These are phyloP conservation scores for Colletotrichum gigasporum DNA, from an alignment of 2,329 filamentous ascomycete species.

Conservation along the genomic window DNA sequence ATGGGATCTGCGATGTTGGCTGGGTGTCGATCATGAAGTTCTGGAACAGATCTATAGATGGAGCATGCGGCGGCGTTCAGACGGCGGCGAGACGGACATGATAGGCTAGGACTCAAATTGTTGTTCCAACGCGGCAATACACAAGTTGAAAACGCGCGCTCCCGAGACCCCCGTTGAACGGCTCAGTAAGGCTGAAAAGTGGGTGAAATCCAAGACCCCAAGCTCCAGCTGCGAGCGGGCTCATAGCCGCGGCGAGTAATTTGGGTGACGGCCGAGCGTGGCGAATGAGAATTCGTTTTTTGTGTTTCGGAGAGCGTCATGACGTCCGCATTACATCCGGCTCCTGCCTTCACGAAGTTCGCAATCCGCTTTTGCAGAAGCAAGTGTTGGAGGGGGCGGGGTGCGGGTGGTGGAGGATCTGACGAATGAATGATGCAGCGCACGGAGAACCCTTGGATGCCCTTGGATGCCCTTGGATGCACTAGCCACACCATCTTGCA, in stretches of 20 bases:
- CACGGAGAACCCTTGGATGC: constrained; percentile 25
- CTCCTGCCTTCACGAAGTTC: constrained; percentile 16
- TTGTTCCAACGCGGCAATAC: constrained; percentile 12
- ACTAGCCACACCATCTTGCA: constrained; percentile 29
- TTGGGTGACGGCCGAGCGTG: constrained; percentile 1
- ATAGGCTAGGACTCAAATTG: constrained; percentile 10
- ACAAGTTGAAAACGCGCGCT: constrained; percentile 8
- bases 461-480: constrained; percentile 25
- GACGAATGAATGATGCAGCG: constrained; percentile 32
- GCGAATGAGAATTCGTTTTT: constrained; percentile 15
- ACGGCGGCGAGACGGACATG: constrained; percentile 9
- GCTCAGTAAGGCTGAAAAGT: constrained; percentile 24
- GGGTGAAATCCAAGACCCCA: constrained; percentile 6
- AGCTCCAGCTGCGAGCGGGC: background rate
- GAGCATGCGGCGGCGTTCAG: constrained; percentile 31
- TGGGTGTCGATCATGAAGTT: constrained; percentile 17
- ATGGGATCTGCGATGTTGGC: background rate
- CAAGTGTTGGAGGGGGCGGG: constrained; percentile 19
- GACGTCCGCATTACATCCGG: constrained; percentile 24
- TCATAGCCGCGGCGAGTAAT: constrained; percentile 14
- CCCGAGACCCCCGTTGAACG: constrained; percentile 5
- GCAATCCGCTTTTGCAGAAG: constrained; percentile 25
- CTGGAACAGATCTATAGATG: constrained; percentile 24
- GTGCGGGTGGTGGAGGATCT: constrained; percentile 25
- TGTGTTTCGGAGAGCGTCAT: constrained; percentile 30